Conservation (phyloP, 345 rosid species). For the Pistacia integerrima region DNA sequence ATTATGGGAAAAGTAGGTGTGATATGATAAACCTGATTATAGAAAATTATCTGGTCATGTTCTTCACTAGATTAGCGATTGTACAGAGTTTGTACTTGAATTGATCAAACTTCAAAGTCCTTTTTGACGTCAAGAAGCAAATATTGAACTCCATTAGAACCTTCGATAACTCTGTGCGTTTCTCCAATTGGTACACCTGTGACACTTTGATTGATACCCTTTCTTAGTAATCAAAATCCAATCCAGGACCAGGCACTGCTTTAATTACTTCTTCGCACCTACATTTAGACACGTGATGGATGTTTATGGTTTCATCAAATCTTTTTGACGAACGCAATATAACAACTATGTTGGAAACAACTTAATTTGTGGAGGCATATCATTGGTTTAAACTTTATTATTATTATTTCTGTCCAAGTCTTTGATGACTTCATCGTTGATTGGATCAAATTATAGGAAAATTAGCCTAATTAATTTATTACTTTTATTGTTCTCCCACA, state of each 20-base stretch:
- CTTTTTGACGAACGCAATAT: slow-evolving; percentile 3
- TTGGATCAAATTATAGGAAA: neutral
- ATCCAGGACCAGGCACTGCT: neutral
- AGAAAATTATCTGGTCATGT: too few species aligned
- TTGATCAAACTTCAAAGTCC: neutral
- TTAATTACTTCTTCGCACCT: neutral
- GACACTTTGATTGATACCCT: neutral
- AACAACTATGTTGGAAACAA: neutral
- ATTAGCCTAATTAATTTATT: neutral
- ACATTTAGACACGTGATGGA: slow-evolving; percentile 3
- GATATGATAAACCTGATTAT: too few species aligned
- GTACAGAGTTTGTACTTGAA: neutral
- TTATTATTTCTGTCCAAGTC: neutral
- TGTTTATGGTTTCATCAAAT: neutral
- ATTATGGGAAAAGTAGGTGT: too few species aligned
- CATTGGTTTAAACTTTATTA: neutral
- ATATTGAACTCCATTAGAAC: slow-evolving; percentile 4
- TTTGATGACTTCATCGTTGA: neutral
- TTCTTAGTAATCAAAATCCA: neutral
- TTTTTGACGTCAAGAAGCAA: neutral
- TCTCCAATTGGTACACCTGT: slow-evolving; percentile 2
- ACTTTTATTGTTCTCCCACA: neutral
- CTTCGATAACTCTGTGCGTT: neutral
- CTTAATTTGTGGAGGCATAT: neutral
- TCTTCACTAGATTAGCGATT: too few species aligned